Evolutionary conservation across 768 basidiomycete genomes (phyloP).

Genomic region (Rickenella mellea): DNA sequence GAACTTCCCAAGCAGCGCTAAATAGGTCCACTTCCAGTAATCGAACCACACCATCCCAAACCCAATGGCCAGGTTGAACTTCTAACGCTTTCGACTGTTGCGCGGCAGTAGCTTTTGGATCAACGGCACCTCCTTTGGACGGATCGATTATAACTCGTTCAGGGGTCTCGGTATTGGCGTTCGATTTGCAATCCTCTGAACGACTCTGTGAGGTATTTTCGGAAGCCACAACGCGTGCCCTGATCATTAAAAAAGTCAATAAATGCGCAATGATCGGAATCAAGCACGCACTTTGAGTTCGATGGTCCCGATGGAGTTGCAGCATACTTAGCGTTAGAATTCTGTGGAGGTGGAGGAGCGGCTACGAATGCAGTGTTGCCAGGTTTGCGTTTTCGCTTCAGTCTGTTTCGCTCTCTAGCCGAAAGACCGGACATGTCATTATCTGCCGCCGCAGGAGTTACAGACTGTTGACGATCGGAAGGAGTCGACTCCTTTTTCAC

Average conservation of each 20-base stretch:
- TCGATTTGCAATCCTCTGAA: conserved; percentile 44
- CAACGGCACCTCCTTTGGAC: conserved; percentile 76
- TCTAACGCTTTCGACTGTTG: conserved; percentile 72
- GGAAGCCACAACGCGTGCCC: conserved; percentile 63
- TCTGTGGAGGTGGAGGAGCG: conserved; percentile 48
- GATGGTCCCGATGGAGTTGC: conserved; percentile 46
- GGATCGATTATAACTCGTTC: conserved; percentile 76
- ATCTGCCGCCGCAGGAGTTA: conserved; percentile 43
- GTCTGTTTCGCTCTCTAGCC: conserved; percentile 84
- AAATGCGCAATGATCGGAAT: neutral
- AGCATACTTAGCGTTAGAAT: conserved; percentile 50
- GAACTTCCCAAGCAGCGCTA: conserved; percentile 83
- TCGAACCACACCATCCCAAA: conserved; percentile 78
- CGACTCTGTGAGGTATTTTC: conserved; percentile 49
- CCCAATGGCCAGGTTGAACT: conserved; percentile 67
- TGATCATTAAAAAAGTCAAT: conserved; percentile 17
- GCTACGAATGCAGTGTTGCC: conserved; percentile 79
- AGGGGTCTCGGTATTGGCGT: conserved; percentile 24
- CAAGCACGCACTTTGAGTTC: conserved; percentile 38
- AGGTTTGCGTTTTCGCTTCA: conserved; percentile 90
- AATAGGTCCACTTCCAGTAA: conserved; percentile 78
- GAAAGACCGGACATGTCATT: conserved; percentile 54
- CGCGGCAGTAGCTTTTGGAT: conserved; percentile 55
- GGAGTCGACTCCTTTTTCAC: conserved; percentile 21
- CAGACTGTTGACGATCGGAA: conserved; percentile 32